These are phyloP conservation scores for Candida quercuum DNA, from an alignment of 805 yeast genomes.

Conservation along the genomic window DNA sequence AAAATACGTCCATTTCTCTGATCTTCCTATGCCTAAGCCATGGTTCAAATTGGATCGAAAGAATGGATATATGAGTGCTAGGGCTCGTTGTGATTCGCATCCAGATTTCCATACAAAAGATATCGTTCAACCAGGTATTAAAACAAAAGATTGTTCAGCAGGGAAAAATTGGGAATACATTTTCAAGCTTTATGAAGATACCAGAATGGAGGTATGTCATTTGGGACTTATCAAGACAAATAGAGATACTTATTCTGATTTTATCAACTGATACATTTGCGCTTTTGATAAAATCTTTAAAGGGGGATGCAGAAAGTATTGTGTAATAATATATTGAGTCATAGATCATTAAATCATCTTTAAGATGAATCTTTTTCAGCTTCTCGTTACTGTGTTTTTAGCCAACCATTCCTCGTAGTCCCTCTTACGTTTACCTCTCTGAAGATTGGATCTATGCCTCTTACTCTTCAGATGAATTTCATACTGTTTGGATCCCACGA, in stretches of 20 bases:
- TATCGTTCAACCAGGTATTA: conserved; percentile 2
- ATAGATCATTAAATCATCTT: too few relatives aligned
- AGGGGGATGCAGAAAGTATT: too few relatives aligned
- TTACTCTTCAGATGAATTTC: conserved; percentile 60
- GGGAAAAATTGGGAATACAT: conserved; percentile 21
- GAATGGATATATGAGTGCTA: conserved; percentile 8
- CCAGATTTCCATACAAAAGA: conserved; percentile 8
- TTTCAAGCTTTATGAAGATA: too few relatives aligned
- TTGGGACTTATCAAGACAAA: too few relatives aligned
- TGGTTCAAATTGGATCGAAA: conserved; percentile 34
- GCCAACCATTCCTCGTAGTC: conserved; percentile 43
- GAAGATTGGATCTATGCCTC: conserved; percentile 55
- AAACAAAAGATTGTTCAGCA: conserved; percentile 16
- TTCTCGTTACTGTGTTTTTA: conserved; percentile 10
- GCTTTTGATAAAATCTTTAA: too few relatives aligned
- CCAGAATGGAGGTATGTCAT: too few relatives aligned
- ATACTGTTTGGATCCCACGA: conserved; percentile 74
- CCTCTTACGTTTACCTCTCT: conserved; percentile 43
- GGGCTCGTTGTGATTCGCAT: conserved; percentile 15
- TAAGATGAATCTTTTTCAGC: too few relatives aligned
- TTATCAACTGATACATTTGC: too few relatives aligned
- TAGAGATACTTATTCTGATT: too few relatives aligned
- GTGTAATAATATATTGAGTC: too few relatives aligned
- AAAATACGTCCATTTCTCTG: conserved; percentile 57
- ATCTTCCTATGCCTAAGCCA: conserved; percentile 62